These are phyloP conservation scores for Dioscorea cayenensis DNA, from an alignment of 116 monocot species.

Conservation along the genomic window DNA sequence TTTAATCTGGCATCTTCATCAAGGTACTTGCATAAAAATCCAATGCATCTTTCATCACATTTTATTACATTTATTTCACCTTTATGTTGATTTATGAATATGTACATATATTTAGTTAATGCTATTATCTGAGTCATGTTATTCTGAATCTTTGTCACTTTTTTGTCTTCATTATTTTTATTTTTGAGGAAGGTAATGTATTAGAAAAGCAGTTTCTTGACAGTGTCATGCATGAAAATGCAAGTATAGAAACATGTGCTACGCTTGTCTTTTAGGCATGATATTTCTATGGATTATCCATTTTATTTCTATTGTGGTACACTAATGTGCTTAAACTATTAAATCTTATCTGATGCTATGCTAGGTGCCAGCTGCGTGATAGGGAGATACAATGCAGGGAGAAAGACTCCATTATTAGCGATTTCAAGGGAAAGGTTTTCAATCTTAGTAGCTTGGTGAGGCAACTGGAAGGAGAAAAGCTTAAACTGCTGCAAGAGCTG, in stretches of 20 bases:
- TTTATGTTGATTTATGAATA: background rate
- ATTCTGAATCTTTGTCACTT: background rate
- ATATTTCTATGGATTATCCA: too few species aligned
- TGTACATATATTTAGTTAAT: background rate
- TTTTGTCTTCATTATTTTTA: background rate
- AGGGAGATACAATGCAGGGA: constrained; percentile 56
- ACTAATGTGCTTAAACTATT: too few species aligned
- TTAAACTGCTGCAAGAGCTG: constrained; percentile 17
- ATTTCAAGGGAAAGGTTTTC: constrained; percentile 76
- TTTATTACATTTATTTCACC: background rate
- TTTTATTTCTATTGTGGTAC: too few species aligned
- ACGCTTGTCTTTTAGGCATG: too few species aligned
- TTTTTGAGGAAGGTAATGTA: too few species aligned
- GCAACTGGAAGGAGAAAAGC: constrained; percentile 48
- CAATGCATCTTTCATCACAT: background rate
- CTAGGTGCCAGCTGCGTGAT: constrained; percentile 63
- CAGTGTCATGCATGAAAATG: too few species aligned
- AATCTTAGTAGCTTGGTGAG: constrained; percentile 33
- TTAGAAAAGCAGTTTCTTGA: too few species aligned
- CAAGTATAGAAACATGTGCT: too few species aligned
- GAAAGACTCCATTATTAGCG: constrained; percentile 48
- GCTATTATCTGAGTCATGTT: background rate
- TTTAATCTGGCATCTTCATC: constrained; percentile 65
- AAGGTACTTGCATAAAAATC: constrained; percentile 28
- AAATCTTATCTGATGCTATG: background rate